phyloP scores from a whole-genome alignment of 257 asterid genomes.

The Ballota nigra region DNA sequence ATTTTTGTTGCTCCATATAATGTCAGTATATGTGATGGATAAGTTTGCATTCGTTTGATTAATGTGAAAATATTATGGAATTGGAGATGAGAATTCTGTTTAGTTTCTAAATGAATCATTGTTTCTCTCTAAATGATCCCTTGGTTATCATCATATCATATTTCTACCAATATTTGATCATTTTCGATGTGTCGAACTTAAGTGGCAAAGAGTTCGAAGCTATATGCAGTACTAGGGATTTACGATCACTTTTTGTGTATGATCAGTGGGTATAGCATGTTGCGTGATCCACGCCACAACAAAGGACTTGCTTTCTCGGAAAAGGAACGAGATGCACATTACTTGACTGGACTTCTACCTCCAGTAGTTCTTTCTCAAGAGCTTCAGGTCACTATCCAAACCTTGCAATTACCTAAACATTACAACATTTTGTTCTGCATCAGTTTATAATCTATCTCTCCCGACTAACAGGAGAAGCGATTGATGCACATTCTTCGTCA shows the following conservation, averaged over 20 bases:
- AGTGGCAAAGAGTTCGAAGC: neutral
- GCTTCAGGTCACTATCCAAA: slow-evolving; percentile 76
- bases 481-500: slow-evolving; percentile 74
- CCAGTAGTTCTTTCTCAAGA: slow-evolving; percentile 67
- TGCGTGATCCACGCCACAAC: slow-evolving; percentile 91
- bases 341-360: slow-evolving; percentile 88
- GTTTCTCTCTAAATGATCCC: neutral
- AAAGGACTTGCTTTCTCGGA: slow-evolving; percentile 87
- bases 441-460: neutral
- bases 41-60: slow-evolving; percentile 1
- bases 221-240: neutral
- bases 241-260: neutral
- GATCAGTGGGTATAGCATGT: slow-evolving; percentile 66
- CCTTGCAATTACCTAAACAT: neutral
- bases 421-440: neutral
- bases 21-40: neutral
- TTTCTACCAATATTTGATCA: neutral
- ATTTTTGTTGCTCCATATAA: no score
- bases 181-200: neutral
- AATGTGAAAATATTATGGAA: neutral
- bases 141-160: neutral
- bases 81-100: slow-evolving; percentile 1
- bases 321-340: slow-evolving; percentile 84
- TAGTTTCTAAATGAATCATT: neutral
- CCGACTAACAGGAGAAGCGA: slow-evolving; percentile 58